These are phyloP conservation scores for Spiraea crenata DNA, from an alignment of 331 rosid species.

Conservation along the genomic window DNA sequence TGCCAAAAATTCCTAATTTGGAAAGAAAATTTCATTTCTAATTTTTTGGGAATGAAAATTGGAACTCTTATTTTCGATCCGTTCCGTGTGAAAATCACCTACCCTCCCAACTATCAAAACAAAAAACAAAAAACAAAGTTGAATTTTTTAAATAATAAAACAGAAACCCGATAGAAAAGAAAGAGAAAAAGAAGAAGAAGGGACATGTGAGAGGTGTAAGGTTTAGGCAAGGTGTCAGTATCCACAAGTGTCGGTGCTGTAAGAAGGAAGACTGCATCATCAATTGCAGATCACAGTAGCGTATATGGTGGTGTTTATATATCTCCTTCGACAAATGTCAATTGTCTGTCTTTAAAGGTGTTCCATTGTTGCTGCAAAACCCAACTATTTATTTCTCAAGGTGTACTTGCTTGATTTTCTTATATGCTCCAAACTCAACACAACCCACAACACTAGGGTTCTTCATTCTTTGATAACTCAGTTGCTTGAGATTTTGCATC, in stretches of 20 bases:
- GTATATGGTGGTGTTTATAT: neutral
- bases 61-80: too few relatives aligned
- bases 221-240: constrained; percentile 44
- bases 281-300: neutral
- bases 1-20: too few relatives aligned
- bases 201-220: constrained; percentile 5
- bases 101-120: neutral
- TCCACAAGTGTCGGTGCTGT: constrained; percentile 63
- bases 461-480: constrained; percentile 9
- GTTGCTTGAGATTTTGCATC: neutral
- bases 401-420: neutral
- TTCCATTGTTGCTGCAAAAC: constrained; percentile 5
- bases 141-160: neutral
- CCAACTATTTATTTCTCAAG: constrained; percentile 1
- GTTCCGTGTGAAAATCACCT: too few relatives aligned
- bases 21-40: too few relatives aligned
- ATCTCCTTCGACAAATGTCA: constrained; percentile 1
- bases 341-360: neutral
- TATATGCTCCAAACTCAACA: neutral
- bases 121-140: neutral
- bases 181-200: neutral
- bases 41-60: too few relatives aligned
- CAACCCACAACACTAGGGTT: neutral
- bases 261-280: neutral
- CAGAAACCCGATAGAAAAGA: neutral